Evolutionary conservation across 2,329 filamentous ascomycete genomes (phyloP), one percentile per base, ranked within the genome.

Genomic region (Neofusicoccum umdonicola): DNA sequence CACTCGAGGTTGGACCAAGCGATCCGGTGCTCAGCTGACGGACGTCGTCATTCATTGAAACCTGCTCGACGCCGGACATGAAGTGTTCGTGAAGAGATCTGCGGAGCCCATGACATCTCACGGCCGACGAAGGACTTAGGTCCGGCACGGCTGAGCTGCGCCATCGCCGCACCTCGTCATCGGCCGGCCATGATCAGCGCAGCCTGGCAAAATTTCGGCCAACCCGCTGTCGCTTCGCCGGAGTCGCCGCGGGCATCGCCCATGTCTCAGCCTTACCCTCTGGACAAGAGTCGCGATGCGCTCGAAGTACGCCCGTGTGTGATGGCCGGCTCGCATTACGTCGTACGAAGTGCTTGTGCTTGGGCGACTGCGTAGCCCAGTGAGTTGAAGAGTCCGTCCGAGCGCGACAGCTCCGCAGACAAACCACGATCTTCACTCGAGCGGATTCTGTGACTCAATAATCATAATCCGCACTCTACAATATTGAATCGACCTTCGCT

Each of bases 251-350:
- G 52, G 27, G 19, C 27, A 60, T 60, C 41, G 15, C 56, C 27
- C 27, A 19, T 22, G 56, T 60, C 56, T 60, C 56, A 60, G 56
- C 56, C 56, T 60, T 58, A 58, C 54, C 54, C n/a, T 6, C 34
- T 5, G 13, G 27, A 31, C n/a, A 7, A 15, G 41, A 15, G 41
- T 17, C 41, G 41, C 27, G 27, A 31, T 17, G 41, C 17, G 41
- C 15, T 44, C 15, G n/a, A 5, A 2, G 41, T 44, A 31, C 27
- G 27, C 27, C 27, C 27, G 27, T 31, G 6, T 31, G 27, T 31
- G 27, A 31, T 1, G 27, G 27, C 27, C 27, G 27, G 27, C 6
- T 31, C 27, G 27, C 27, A 31, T 7, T 5, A 31, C 4, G 27
- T 31, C 27, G 27, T 31, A 31, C 27, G 4, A 7, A 31, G 4